Conservation (phyloP, 306 rosid species). For the Biancaea sappan region DNA sequence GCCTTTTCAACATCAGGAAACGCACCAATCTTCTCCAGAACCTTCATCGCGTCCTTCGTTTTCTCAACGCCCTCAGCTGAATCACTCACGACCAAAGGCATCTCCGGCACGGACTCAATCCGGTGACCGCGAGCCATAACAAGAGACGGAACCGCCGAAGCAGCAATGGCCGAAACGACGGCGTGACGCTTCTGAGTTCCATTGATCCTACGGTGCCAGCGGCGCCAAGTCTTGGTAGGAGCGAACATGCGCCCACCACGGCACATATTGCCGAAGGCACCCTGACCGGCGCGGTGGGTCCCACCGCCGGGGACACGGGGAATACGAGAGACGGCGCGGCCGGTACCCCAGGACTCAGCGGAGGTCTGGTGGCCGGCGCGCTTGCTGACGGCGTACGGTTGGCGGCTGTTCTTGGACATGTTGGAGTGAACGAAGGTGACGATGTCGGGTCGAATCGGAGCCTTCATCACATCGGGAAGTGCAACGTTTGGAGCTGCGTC, state of each 20-base stretch:
- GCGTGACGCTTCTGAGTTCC: constrained; percentile 67
- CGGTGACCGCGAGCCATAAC: constrained; percentile 61
- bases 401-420: constrained; percentile 11
- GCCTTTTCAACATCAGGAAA: constrained; percentile 18
- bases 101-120: constrained; percentile 57
- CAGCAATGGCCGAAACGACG: constrained; percentile 65
- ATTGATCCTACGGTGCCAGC: constrained; percentile 68
- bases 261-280: constrained; percentile 76
- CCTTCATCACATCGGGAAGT: constrained; percentile 58
- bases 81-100: constrained; percentile 62
- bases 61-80: constrained; percentile 61
- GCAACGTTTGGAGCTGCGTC: constrained; percentile 37
- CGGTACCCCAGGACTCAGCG: constrained; percentile 17
- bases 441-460: constrained; percentile 42
- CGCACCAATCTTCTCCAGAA: neutral
- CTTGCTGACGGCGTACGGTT: constrained; percentile 10
- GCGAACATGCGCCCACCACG: constrained; percentile 78
- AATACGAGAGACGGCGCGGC: constrained; percentile 59
- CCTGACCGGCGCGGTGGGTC: constrained; percentile 72
- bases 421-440: constrained; percentile 14
- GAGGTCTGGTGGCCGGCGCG: constrained; percentile 20
- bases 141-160: constrained; percentile 58
- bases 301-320: constrained; percentile 75
- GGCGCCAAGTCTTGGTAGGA: constrained; percentile 80
- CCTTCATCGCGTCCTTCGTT: constrained; percentile 46